phyloP scores from a whole-genome alignment of 306 rosid species.

The Malus sieversii region DNA sequence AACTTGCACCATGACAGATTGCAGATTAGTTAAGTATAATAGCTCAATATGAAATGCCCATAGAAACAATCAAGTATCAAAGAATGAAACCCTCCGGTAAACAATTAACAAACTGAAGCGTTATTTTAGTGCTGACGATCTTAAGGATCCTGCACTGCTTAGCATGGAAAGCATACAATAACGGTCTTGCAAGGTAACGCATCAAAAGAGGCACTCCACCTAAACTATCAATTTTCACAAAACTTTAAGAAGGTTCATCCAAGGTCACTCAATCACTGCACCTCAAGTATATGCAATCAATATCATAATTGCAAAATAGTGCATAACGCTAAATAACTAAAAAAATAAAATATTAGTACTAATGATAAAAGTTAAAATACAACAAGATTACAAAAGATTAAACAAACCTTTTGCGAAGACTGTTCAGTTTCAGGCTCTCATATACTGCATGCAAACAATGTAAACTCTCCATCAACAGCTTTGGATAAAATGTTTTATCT shows the following conservation, averaged over 20 bases:
- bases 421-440: conserved; percentile 68
- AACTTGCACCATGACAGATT: background rate
- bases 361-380: background rate
- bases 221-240: background rate
- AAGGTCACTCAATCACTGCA: background rate
- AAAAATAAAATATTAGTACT: too few relatives aligned
- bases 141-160: background rate
- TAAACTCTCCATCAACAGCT: conserved; percentile 57
- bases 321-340: background rate
- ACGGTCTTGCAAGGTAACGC: background rate
- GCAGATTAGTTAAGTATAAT: background rate
- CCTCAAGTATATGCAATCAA: background rate
- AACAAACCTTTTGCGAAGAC: conserved; percentile 73
- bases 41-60: conserved; percentile 15
- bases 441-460: conserved; percentile 92
- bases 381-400: background rate
- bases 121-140: background rate
- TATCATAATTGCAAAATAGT: background rate
- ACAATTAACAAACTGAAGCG: conserved; percentile 2
- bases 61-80: conserved; percentile 7
- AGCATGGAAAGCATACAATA: background rate
- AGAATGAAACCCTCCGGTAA: background rate
- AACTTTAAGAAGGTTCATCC: background rate
- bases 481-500: conserved; percentile 44
- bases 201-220: conserved; percentile 1